Conservation (phyloP, 164 flowering plant genomes). For the Umbilicus rupestris region DNA sequence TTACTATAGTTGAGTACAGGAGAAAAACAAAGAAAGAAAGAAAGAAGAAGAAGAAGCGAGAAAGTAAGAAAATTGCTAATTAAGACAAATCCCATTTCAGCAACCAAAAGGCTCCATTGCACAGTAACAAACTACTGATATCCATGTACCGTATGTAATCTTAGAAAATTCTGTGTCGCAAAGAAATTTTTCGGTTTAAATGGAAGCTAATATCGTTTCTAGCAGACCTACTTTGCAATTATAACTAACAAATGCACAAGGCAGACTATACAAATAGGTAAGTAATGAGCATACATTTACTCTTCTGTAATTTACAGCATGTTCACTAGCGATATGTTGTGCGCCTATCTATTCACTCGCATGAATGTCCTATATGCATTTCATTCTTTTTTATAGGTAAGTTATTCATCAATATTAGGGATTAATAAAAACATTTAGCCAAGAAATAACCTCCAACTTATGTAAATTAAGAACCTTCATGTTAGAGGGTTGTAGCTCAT, state of each 20-base stretch:
- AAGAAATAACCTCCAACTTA: not conserved
- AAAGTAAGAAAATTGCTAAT: too few species aligned
- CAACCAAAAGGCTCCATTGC: too few species aligned
- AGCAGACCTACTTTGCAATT: not conserved
- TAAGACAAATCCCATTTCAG: not conserved
- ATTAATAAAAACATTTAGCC: too few species aligned
- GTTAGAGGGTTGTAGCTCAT: conserved; percentile 64
- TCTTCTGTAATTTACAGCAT: not conserved
- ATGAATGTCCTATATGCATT: not conserved
- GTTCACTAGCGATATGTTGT: not conserved
- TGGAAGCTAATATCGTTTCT: not conserved
- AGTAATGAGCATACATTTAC: not conserved
- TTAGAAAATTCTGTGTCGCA: not conserved
- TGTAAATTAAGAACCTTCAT: conserved; percentile 43
- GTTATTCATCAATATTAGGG: not conserved
- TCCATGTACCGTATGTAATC: not conserved
- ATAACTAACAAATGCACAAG: not conserved
- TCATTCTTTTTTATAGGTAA: not conserved
- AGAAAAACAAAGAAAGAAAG: not conserved
- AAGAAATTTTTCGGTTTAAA: not conserved
- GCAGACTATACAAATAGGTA: not conserved
- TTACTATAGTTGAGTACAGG: too few species aligned
- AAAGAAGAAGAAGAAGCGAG: not conserved
- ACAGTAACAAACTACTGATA: not conserved
- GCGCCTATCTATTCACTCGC: not conserved